These are phyloP conservation scores for Carallia brachiata DNA, from an alignment of 345 rosid genomes.

Conservation along the genomic window DNA sequence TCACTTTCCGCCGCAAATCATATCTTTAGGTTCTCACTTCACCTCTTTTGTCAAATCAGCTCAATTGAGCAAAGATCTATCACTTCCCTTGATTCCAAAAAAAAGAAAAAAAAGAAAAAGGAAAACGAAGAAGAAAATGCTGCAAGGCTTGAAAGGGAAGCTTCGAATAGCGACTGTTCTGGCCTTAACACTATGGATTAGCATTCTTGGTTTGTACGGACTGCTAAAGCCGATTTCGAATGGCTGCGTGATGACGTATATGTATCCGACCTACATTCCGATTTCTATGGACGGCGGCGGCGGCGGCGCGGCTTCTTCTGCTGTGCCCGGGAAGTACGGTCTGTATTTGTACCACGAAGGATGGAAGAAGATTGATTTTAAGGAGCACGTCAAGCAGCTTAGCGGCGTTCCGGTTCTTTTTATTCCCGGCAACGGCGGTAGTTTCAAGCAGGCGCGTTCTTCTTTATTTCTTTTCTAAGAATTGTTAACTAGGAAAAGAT, in stretches of 20 bases:
- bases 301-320: slow-evolving; percentile 26
- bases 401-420: slow-evolving; percentile 94
- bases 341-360: slow-evolving; percentile 93
- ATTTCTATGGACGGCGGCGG: slow-evolving; percentile 44
- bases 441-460: slow-evolving; percentile 84
- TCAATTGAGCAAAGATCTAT: background rate
- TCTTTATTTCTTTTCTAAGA: slow-evolving; percentile 1
- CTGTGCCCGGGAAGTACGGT: slow-evolving; percentile 47
- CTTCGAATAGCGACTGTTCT: slow-evolving; percentile 46
- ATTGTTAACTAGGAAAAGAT: background rate
- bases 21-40: background rate
- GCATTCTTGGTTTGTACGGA: slow-evolving; percentile 55
- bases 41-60: background rate
- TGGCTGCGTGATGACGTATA: slow-evolving; percentile 91
- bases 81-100: background rate
- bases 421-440: slow-evolving; percentile 95
- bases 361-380: slow-evolving; percentile 87
- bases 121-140: no score
- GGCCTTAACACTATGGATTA: slow-evolving; percentile 48
- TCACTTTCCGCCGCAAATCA: background rate
- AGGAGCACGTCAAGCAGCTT: slow-evolving; percentile 74
- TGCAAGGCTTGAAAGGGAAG: slow-evolving; percentile 50
- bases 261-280: slow-evolving; percentile 96
- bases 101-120: background rate
- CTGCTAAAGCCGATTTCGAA: slow-evolving; percentile 70